These are phyloP conservation scores for Calocera viscosa DNA, from an alignment of 768 basidiomycete species.

Conservation along the genomic window DNA sequence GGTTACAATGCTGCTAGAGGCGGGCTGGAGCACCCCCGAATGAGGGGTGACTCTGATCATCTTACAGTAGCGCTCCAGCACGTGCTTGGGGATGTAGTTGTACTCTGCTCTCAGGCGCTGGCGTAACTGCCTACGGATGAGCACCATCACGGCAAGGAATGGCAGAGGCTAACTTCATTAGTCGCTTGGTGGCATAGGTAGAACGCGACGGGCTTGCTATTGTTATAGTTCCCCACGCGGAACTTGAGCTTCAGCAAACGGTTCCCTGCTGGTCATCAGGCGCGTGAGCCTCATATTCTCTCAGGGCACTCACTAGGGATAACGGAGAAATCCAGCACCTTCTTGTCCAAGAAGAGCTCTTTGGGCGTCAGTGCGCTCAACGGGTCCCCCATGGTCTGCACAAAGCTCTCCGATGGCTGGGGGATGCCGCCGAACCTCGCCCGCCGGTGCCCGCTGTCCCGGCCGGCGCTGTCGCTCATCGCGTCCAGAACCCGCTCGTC, in stretches of 20 bases:
- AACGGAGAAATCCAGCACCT: background rate
- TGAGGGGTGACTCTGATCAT: background rate
- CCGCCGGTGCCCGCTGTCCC: background rate
- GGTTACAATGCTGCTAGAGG: background rate
- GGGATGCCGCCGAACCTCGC: background rate
- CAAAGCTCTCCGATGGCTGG: too few relatives aligned
- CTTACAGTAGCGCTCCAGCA: background rate
- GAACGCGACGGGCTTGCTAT: background rate
- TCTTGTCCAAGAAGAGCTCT: background rate
- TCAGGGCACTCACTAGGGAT: background rate
- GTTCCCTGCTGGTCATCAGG: background rate
- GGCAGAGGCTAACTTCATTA: background rate
- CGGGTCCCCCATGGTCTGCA: background rate
- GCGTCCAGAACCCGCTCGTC: background rate
- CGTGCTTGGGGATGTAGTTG: background rate
- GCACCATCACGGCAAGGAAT: background rate
- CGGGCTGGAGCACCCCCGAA: background rate
- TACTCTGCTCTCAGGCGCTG: background rate
- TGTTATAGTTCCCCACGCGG: background rate
- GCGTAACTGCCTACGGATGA: background rate
- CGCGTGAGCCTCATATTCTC: background rate
- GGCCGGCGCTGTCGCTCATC: background rate
- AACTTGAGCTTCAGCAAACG: background rate
- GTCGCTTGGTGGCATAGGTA: background rate
- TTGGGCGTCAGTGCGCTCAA: background rate